Base-by-base conservation (phyloP, 805 yeast species). In the Citeromyces nyonsensis region DNA sequence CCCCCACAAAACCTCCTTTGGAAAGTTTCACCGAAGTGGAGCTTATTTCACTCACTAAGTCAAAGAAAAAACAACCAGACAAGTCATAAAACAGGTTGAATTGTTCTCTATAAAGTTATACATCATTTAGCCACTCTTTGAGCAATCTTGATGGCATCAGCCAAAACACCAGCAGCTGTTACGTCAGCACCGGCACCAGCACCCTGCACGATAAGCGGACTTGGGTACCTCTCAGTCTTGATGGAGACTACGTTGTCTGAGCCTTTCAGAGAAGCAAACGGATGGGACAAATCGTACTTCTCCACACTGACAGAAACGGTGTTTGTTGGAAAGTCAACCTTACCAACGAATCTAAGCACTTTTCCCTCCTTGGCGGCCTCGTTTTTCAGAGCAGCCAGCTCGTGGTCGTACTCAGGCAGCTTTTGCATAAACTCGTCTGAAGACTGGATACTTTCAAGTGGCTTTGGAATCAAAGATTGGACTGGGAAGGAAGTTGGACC, bases 121-220 rank as follows among this genome's bases (percentile, higher is more conserved):
- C n/a, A n/a, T 18, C 7, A 27, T 20, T 27, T 27, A 12, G 29
- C 15, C 7, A 27, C 20, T 4, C 95, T 75, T 60, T 86, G 85
- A 29, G 93, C 95, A 44, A 84, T 76, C 65, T 84, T 91, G 51
- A 91, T 69, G 25, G 82, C 76, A 53, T 91, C 99, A 34, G 93
- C 94, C 43, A 91, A 68, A 29, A 91, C 96, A 57, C 98, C 99
- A 47, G 53, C 53, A 28, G 77, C 76, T 33, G 77, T 70, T 30
- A 69, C 74, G 25, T 68, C 77, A 34, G 76, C 74, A 41, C 93
- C 91, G 45, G 77, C 76, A 48, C 94, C 99, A 24, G 99, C 98
- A 59, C 99, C 99, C 66, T 91, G 98, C 46, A 91, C 69, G 40
- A 91, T 78, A 52, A 91, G 66, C 34, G 98, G 98, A 57, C 83